Evolutionary conservation across 805 yeast genomes (phyloP).

Genomic region (Tetrapisispora taiwanensis): DNA sequence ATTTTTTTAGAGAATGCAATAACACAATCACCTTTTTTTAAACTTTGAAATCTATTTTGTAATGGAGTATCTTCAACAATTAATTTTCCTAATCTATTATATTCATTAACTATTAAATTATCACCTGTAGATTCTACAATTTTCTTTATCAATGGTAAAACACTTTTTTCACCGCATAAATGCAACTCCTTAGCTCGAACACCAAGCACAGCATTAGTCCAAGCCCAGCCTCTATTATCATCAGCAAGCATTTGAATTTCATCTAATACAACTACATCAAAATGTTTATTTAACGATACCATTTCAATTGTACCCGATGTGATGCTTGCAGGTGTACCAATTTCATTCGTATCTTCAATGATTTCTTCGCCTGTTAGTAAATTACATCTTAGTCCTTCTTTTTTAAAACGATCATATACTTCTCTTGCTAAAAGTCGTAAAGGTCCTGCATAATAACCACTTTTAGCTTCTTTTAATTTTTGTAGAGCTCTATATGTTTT

Average conservation of each 20-base stretch:
- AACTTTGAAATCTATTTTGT: constrained; percentile 12
- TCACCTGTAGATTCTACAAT: constrained; percentile 71
- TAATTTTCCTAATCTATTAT: constrained; percentile 67
- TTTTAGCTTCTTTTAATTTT: constrained; percentile 49
- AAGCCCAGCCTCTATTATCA: constrained; percentile 73
- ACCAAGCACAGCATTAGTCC: constrained; percentile 88
- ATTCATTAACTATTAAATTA: constrained; percentile 55
- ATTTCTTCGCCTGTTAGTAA: constrained; percentile 94
- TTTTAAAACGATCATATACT: constrained; percentile 70
- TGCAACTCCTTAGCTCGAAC: constrained; percentile 79
- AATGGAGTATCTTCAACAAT: constrained; percentile 39
- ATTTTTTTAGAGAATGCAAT: constrained; percentile 73
- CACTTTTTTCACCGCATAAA: constrained; percentile 86
- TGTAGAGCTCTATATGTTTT: constrained; percentile 79
- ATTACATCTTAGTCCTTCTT: constrained; percentile 62
- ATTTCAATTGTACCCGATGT: constrained; percentile 90
- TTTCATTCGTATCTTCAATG: constrained; percentile 53
- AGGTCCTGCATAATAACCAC: constrained; percentile 94
- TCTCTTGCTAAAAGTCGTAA: constrained; percentile 84
- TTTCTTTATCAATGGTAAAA: constrained; percentile 54
- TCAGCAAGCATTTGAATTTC: constrained; percentile 95
- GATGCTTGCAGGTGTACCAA: constrained; percentile 63
- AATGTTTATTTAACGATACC: constrained; percentile 56
- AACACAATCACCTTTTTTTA: constrained; percentile 72
- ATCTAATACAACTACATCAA: constrained; percentile 86